Base-by-base conservation (phyloP, 495 filamentous ascomycete genomes). In the Achaetomiella virescens region DNA sequence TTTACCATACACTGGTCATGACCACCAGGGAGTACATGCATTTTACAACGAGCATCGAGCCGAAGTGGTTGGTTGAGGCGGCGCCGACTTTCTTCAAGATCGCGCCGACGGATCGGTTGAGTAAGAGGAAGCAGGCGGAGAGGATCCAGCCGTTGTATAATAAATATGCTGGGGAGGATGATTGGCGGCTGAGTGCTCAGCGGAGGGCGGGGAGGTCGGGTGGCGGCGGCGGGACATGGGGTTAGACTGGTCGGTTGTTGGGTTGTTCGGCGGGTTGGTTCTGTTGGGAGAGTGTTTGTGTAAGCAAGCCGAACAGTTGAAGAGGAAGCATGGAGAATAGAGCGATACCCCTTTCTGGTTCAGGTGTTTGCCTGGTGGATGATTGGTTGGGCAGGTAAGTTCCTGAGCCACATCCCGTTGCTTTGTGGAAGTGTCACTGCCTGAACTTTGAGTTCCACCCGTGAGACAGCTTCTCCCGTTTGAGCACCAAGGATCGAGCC, bases 11-110 rank as follows among this genome's bases (percentile, higher is more conserved):
- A 0, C 72, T 98, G 36, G 88, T 97, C 0, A 79, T 97, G 58
- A 98, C 93, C 9, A 91, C 87, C 22, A 91, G 95, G 73, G 93
- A 98, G 72, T 98, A 97, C 71, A 97, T 98, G 93, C 90, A 96
- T 56, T 86, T 78, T 65, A 92, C 88, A 8, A 95, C 90, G 0
- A 79, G 79, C 4, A 97, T 98, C 61, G 93, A 98, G 67, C 92
- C 93, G 1, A 97, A 96, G 58, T 89, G 82, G 82, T 73, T 85
- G 25, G 91, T 97, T 10, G 90, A 95, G 56, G 92, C 91, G 10
- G 93, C 93, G 22, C 93, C 93, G 15, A 96, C 90, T 0, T 97
- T 97, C 80, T 98, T 98, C 81, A 96, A 96, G 78, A 88, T 98
- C 9, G 93, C 93, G 44, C 87, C 89, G 18, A 95, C 86, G 15